A percentile compares a stretch with the other conserved stretches of the same genome.
Conservation (phyloP, 2,329 filamentous ascomycete genomes). For the Botryotinia narcissicola region DNA sequence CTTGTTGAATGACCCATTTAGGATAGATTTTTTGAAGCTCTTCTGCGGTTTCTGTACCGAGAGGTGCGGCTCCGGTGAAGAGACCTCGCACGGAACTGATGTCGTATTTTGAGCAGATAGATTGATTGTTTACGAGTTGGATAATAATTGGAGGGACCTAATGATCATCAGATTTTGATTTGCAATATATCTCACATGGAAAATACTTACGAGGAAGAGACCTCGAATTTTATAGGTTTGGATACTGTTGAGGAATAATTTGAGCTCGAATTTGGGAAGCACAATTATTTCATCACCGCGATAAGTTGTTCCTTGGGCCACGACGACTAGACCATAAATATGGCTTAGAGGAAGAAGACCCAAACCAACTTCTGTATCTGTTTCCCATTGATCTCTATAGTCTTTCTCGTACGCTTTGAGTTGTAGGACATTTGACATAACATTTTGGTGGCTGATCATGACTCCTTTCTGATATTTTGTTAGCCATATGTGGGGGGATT, state of each 20-base stretch:
- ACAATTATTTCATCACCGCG: constrained; percentile 72
- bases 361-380: constrained; percentile 42
- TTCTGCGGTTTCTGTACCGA: constrained; percentile 69
- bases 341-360: constrained; percentile 86
- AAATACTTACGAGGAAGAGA: constrained; percentile 60
- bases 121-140: constrained; percentile 64
- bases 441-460: constrained; percentile 79
- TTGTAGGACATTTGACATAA: constrained; percentile 66
- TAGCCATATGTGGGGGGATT: not conserved
- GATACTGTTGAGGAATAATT: constrained; percentile 60
- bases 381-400: constrained; percentile 48
- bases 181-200: not conserved
- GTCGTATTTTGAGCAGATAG: constrained; percentile 64
- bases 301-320: constrained; percentile 63
- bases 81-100: constrained; percentile 63
- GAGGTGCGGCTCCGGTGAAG: constrained; percentile 75
- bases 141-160: constrained; percentile 81
- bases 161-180: not conserved
- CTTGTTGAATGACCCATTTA: constrained; percentile 63
- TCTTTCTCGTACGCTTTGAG: constrained; percentile 45
- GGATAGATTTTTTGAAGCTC: constrained; percentile 63
- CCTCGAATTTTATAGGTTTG: constrained; percentile 66
- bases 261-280: constrained; percentile 72
- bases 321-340: constrained; percentile 74
- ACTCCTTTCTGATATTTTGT: constrained; percentile 66